Evolutionary conservation across 2,329 filamentous ascomycete genomes (phyloP), one percentile per base, ranked within the genome.

Genomic region (Microdochium paspali): DNA sequence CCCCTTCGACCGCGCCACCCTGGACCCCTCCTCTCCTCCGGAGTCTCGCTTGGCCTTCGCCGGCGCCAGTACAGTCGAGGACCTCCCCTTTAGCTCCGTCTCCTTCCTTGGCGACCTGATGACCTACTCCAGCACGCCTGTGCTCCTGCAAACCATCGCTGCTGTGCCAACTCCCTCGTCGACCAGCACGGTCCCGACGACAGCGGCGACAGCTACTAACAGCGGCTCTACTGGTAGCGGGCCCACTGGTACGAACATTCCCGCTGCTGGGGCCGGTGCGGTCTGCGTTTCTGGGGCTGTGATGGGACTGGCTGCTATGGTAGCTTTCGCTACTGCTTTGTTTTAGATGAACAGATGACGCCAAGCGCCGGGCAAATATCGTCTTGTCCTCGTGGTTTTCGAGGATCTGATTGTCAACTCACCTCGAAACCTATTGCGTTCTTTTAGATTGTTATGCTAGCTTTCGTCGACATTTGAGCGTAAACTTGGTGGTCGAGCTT

Each of bases 21-120:
- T 62, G 32, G 30, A 57, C 44, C 54, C 58, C 3, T 47, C 47
- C 4, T 58, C 54, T 1, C 47, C 51, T 3, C 51, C 58, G 13
- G 43, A 52, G 2, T 57, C 61, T 5, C 53, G 60, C 3, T 45
- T 62, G 1, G 58, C 60, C 6, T 62, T 61, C 24, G 50, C 56
- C 10, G 45, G 44, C 4, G 60, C 60, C 3, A 52, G 56, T 4
- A 20, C 57, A 0, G 56, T 60, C 6, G 56, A 56, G 6, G 46
- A 48, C 45, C 53, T 62, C 1, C 58, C 60, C 2, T 61, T 62
- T 46, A 56, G 58, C 0, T 53, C 44, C 32, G 47, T 60, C 13
- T 52, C 53, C 12, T 62, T 58, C 30, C 50, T 30, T 1, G 50
- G 48, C 1, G 59, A 61, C 7, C 46, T 40, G 1, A 52, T 53